phyloP scores from a whole-genome alignment of 116 monocot genomes.

The Papilionanthe hybrid region DNA sequence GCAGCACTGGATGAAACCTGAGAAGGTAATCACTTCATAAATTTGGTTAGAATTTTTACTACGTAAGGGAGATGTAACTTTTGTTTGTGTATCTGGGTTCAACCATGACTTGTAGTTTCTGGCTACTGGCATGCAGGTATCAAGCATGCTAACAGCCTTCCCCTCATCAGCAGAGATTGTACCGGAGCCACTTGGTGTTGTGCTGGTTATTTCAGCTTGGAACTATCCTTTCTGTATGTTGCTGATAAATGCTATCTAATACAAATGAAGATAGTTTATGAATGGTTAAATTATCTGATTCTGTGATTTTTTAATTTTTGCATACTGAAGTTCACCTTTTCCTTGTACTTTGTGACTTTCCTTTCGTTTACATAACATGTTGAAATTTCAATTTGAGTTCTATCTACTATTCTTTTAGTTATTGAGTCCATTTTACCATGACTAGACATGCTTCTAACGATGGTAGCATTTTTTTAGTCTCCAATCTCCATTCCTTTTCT shows the following conservation, averaged over 20 bases:
- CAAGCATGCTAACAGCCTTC: conserved; percentile 38
- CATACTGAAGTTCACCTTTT: background rate
- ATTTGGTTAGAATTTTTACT: background rate
- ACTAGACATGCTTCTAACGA: background rate
- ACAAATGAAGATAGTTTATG: background rate
- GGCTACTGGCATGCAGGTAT: conserved; percentile 29
- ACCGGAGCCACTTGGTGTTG: conserved; percentile 73
- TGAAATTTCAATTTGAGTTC: background rate
- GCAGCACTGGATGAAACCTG: conserved; percentile 52
- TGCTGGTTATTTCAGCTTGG: conserved; percentile 81
- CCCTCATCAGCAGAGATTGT: conserved; percentile 56
- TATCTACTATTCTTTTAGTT: background rate
- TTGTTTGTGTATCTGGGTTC: background rate
- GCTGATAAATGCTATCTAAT: background rate
- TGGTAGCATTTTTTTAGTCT: background rate
- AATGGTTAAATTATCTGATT: background rate
- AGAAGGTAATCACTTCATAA: conserved; percentile 27
- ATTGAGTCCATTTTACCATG: background rate
- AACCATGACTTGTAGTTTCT: background rate
- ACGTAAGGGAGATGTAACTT: background rate
- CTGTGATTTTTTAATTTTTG: no score
- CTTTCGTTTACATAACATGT: background rate
- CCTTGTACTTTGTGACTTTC: background rate
- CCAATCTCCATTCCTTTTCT: no score
- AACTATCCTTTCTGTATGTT: conserved; percentile 73